phyloP scores from a whole-genome alignment of 768 basidiomycete species.

The Clathrus columnatus region DNA sequence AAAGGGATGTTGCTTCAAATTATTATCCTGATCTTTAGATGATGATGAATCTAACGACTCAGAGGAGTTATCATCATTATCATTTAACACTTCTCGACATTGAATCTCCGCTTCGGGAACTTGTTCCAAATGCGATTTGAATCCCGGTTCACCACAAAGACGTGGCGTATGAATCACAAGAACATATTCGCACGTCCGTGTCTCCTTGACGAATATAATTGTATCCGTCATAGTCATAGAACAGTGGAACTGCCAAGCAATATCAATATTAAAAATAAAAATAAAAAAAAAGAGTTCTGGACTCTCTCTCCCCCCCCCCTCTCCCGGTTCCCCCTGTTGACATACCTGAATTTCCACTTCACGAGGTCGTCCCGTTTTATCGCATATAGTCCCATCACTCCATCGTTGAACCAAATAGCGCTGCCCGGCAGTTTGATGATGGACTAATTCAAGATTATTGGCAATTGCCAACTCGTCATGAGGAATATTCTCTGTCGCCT shows the following conservation, averaged over 20 bases:
- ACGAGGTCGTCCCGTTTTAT: slow-evolving; percentile 79
- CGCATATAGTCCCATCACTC: slow-evolving; percentile 87
- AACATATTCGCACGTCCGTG: slow-evolving; percentile 89
- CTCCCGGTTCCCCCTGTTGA: no score
- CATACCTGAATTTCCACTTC: slow-evolving; percentile 93
- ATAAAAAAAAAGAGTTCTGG: neutral
- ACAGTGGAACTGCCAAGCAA: slow-evolving; percentile 69
- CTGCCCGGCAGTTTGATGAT: slow-evolving; percentile 53
- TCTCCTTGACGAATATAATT: slow-evolving; percentile 86
- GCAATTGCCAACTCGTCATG: slow-evolving; percentile 57
- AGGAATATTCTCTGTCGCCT: slow-evolving; percentile 38
- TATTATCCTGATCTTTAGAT: neutral
- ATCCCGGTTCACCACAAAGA: slow-evolving; percentile 87
- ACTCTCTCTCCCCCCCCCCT: no score
- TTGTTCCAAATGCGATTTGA: slow-evolving; percentile 64
- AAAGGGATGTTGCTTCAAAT: neutral
- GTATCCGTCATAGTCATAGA: slow-evolving; percentile 90
- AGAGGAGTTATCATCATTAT: no score
- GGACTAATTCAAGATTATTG: slow-evolving; percentile 68
- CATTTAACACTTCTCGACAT: slow-evolving; percentile 67
- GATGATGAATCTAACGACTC: slow-evolving; percentile 21
- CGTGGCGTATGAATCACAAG: slow-evolving; percentile 92
- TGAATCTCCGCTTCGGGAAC: slow-evolving; percentile 62
- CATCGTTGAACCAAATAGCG: slow-evolving; percentile 90
- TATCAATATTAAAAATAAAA: slow-evolving; percentile 10